phyloP scores from a whole-genome alignment of 164 flowering plant genomes.

The Vitis rotundifolia region DNA sequence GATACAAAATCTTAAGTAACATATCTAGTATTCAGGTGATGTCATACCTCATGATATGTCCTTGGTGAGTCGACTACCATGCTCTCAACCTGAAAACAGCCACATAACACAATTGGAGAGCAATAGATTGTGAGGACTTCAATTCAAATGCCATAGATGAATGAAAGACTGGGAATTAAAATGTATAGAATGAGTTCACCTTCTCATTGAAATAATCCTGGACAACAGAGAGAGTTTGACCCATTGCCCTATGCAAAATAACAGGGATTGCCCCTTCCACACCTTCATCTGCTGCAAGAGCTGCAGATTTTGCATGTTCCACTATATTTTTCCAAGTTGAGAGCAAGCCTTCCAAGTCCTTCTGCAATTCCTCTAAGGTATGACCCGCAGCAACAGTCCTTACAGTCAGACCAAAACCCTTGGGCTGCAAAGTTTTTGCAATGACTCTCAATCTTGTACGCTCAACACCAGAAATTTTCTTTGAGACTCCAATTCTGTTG shows the following conservation, averaged over 20 bases:
- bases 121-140: background rate
- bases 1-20: background rate
- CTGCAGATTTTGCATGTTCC: constrained; percentile 90
- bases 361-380: constrained; percentile 83
- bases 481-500: constrained; percentile 78
- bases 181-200: constrained; percentile 31
- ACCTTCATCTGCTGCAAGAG: constrained; percentile 97
- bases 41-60: constrained; percentile 87
- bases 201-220: constrained; percentile 91
- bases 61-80: constrained; percentile 91
- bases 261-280: constrained; percentile 85
- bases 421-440: constrained; percentile 90
- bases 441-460: constrained; percentile 82
- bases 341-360: constrained; percentile 85
- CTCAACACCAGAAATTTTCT: constrained; percentile 83
- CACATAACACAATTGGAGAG: background rate
- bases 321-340: constrained; percentile 81
- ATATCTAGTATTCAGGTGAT: constrained; percentile 1
- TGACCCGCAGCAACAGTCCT: constrained; percentile 96
- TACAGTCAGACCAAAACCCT: constrained; percentile 89
- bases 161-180: background rate
- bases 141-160: background rate
- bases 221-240: constrained; percentile 88
- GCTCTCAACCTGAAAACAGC: constrained; percentile 61
- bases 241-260: constrained; percentile 87